Conservation (phyloP, 306 rosid species). For the Fragaria vesca region DNA sequence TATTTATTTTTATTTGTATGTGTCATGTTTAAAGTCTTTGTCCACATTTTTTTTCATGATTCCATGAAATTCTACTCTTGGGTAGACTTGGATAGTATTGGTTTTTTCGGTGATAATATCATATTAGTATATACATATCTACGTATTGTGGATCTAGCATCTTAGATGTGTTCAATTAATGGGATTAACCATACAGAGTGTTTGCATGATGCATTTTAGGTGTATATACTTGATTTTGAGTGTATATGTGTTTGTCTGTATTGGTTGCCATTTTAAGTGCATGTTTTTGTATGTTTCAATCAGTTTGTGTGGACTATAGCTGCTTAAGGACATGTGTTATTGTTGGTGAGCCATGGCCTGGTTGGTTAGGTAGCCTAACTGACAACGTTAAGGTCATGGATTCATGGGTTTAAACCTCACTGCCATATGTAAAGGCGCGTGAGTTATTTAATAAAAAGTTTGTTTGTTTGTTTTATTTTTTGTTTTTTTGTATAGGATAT, state of each 20-base stretch:
- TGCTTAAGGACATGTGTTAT: too few relatives aligned
- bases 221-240: not conserved
- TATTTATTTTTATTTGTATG: not conserved
- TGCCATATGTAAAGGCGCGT: too few relatives aligned
- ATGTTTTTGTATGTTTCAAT: not conserved
- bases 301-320: not conserved
- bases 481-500: too few relatives aligned
- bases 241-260: not conserved
- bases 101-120: not conserved
- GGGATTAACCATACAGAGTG: not conserved
- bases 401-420: too few relatives aligned
- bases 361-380: too few relatives aligned
- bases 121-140: not conserved
- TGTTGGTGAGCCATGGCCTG: too few relatives aligned
- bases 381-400: too few relatives aligned
- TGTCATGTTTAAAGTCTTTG: not conserved
- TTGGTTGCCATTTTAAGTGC: not conserved
- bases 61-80: not conserved
- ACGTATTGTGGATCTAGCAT: not conserved
- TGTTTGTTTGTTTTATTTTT: too few relatives aligned
- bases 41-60: not conserved
- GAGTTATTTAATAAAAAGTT: too few relatives aligned
- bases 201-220: not conserved
- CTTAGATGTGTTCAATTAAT: not conserved
- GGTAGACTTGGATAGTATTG: not conserved